Evolutionary conservation across 2,329 filamentous ascomycete genomes (phyloP).

Genomic region (Knoxdaviesia proteae): DNA sequence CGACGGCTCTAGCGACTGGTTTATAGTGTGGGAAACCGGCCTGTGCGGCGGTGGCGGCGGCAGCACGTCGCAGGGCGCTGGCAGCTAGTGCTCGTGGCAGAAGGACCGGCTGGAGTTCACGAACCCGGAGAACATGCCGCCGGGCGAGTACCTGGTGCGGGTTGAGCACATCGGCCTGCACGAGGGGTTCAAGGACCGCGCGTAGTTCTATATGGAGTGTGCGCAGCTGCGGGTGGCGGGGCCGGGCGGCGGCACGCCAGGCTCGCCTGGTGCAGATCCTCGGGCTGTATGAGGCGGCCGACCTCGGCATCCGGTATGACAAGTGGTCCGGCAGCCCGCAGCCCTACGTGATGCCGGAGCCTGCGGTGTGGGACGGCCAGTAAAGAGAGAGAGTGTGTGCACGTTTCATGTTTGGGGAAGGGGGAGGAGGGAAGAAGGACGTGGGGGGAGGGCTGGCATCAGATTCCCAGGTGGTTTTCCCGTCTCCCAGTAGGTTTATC

Average conservation of each 20-base stretch:
- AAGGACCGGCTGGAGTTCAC: constrained; percentile 20
- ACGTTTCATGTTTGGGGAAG: not conserved
- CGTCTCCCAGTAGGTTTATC: too few relatives aligned
- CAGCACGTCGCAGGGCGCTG: constrained; percentile 2
- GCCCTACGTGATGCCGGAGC: constrained; percentile 5
- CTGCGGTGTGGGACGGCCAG: constrained; percentile 3
- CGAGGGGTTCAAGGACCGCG: constrained; percentile 6
- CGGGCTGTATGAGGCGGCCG: constrained; percentile 10
- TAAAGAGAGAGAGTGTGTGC: not conserved
- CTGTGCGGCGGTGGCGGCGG: constrained; percentile 10
- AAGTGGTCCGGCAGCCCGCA: constrained; percentile 4
- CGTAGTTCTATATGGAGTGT: constrained; percentile 21
- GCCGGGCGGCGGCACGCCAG: constrained; percentile 14
- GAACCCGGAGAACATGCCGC: constrained; percentile 16
- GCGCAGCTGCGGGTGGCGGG: constrained; percentile 19
- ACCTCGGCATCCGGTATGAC: constrained; percentile 6
- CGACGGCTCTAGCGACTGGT: constrained; percentile 22
- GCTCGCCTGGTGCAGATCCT: constrained; percentile 18
- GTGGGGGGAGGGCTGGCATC: too few relatives aligned
- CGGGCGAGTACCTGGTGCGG: constrained; percentile 22
- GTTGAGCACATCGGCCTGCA: constrained; percentile 26
- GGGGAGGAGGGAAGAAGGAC: too few relatives aligned
- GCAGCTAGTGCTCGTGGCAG: constrained; percentile 14
- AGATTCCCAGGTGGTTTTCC: too few relatives aligned
- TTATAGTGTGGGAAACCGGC: constrained; percentile 16